These are phyloP conservation scores for Leishmania guyanensis DNA, from an alignment of 208 protist genomes.

Conservation along the genomic window DNA sequence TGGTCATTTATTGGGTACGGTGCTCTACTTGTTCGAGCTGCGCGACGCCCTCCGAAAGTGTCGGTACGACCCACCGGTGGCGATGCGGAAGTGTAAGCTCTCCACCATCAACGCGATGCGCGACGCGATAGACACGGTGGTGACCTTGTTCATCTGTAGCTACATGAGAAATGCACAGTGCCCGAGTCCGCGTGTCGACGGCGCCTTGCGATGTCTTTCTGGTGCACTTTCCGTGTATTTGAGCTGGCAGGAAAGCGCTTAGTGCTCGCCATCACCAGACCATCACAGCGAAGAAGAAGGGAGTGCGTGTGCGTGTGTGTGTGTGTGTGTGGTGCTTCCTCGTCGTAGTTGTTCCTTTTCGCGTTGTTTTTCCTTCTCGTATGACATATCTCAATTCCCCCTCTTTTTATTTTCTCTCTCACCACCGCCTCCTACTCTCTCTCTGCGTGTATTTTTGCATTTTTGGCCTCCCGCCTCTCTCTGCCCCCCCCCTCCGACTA, in stretches of 20 bases:
- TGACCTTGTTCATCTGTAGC: constrained; percentile 26
- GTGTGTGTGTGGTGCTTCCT: neutral
- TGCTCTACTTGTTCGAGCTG: constrained; percentile 48
- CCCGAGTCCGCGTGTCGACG: constrained; percentile 16
- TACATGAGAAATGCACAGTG: constrained; percentile 5
- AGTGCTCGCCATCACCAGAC: neutral
- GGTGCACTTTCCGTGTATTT: constrained; percentile 42
- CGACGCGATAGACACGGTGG: constrained; percentile 42
- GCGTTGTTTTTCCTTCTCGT: no score
- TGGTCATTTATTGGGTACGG: constrained; percentile 41
- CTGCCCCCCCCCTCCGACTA: neutral
- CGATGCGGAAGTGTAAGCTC: constrained; percentile 29
- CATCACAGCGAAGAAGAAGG: neutral
- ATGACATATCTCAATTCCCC: neutral
- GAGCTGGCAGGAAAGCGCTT: constrained; percentile 33
- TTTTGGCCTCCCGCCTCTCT: neutral
- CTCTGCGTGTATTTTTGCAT: neutral
- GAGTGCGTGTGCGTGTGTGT: neutral
- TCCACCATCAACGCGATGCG: constrained; percentile 28
- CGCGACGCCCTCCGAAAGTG: constrained; percentile 34
- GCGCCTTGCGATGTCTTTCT: constrained; percentile 41
- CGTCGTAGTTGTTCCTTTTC: neutral
- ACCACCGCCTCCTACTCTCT: neutral
- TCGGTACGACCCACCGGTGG: constrained; percentile 46
- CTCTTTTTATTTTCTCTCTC: neutral